Base-by-base conservation (phyloP, 2,329 filamentous ascomycete species). In the Pseudopyricularia javanii region DNA sequence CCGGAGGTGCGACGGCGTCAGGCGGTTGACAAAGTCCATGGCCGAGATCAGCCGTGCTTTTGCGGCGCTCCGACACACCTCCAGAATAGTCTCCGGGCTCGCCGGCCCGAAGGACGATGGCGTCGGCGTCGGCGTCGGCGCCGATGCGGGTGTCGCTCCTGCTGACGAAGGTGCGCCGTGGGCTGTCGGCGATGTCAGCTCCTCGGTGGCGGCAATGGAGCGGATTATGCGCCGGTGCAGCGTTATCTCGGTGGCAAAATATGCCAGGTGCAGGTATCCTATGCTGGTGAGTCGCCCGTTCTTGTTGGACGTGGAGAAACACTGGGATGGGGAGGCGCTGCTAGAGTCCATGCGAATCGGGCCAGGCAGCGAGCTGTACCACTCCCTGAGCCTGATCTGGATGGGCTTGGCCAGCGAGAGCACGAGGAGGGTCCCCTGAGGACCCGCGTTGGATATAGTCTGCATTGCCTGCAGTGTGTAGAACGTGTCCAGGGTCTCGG, bases 21-120 rank as follows among this genome's bases (percentile, higher is more conserved):
- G 79, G 0, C 91, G 85, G 68, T 96, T 96, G 61, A 95, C 90
- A 68, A 96, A 95, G 66, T 97, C 91, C 87, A 97, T 95, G 57
- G 91, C 90, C 22, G 88, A 94, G 63, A 96, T 95, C 33, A 97
- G 78, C 6, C 91, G 85, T 0, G 91, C 94, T 67, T 96, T 96
- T 52, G 91, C 91, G 4, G 91, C 91, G 54, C 85, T 91, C 52
- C 91, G 89, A 68, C 91, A 95, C 60, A 96, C 95, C 67, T 94
- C 88, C 53, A 90, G 80, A 50, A 95, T 82, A 61, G 96, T 95
- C 0, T 85, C 79, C 63, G 95, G 88, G 37, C 83, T 74, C 4
- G 73, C 68, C 14, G 37, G 37, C 24, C 37, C 37, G 24, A 43
- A 43, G n/a, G n/a, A n/a, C n/a, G n/a, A n/a, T n/a, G n/a, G n/a